Conservation (phyloP, 257 asterid species). For the Gardenia jasminoides region DNA sequence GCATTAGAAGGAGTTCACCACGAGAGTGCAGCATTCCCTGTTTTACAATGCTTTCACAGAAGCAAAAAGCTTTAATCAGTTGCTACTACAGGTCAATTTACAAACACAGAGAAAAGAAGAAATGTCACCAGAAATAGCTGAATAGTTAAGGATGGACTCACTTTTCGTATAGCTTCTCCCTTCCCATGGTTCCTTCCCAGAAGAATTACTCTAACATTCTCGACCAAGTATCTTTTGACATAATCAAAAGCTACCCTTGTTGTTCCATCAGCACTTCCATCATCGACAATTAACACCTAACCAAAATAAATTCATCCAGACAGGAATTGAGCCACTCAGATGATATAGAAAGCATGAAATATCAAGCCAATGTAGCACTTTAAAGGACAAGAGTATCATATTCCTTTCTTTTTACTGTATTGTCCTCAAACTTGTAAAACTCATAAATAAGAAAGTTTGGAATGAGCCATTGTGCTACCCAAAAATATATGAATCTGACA, state of each 20-base stretch:
- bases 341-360: not conserved
- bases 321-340: not conserved
- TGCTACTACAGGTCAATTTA: slow-evolving; percentile 12
- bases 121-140: slow-evolving; percentile 2
- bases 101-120: not conserved
- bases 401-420: not conserved
- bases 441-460: not conserved
- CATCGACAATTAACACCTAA: slow-evolving; percentile 90
- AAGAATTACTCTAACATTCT: slow-evolving; percentile 80
- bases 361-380: not conserved
- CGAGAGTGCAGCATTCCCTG: slow-evolving; percentile 99
- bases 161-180: slow-evolving; percentile 99
- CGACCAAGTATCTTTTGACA: slow-evolving; percentile 78
- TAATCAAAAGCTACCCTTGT: slow-evolving; percentile 80
- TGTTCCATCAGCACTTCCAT: slow-evolving; percentile 92
- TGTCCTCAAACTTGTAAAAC: not conserved
- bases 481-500: not conserved
- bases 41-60: slow-evolving; percentile 77
- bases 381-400: not conserved
- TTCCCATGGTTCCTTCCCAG: slow-evolving; percentile 96
- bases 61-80: slow-evolving; percentile 60
- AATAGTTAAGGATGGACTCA: slow-evolving; percentile 43
- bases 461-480: not conserved
- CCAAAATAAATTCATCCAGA: slow-evolving; percentile 25
- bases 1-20: slow-evolving; percentile 93